Evolutionary conservation across 2,329 filamentous ascomycete species (phyloP), one percentile per base, ranked within the genome.

Genomic region (Aspergillus sp.): DNA sequence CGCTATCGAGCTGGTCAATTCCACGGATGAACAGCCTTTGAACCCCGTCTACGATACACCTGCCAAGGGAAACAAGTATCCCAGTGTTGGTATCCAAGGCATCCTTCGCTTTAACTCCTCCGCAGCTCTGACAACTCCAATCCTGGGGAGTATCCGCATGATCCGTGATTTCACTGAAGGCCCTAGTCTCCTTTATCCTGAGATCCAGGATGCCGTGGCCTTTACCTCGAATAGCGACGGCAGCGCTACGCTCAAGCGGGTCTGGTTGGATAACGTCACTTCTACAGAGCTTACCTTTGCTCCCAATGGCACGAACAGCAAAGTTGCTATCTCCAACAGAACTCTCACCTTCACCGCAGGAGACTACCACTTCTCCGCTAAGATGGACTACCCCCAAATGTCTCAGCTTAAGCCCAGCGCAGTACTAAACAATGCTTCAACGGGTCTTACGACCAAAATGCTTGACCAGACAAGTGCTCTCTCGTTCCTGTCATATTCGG

Each of bases 151-250:
- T 55, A 75, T 84, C 29, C 69, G 81, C 7, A 81, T 75, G 1
- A 82, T 85, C 49, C 73, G 82, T 33, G 80, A 85, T 52, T 82
- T 78, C 50, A 75, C 74, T 1, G 81, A 84, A 58, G 81, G 81
- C 0, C 72, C 74, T 1, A 76, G 74, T 40, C 58, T 75, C 4
- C 65, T 84, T 5, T 64, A 65, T 13, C 70, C 76, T 0, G 56
- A 67, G 10, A 76, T 84, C 8, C 81, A 85, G 50, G 67, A 78
- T 53, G 75, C 74, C 0, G 69, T 79, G 36, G 60, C 69, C 0
- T 68, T 75, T 45, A 62, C 65, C 0, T 47, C 56, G 6, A 56
- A 65, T 5, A 58, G 65, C 2, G 61, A 66, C 9, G 73, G 72
- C 2, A 73, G 73, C 2, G 72, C 73, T 1, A 59, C 69, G 3